Evolutionary conservation across 495 filamentous ascomycete genomes (phyloP), one percentile per base, ranked within the genome.

Genomic region (Aspergillus kassunensis): DNA sequence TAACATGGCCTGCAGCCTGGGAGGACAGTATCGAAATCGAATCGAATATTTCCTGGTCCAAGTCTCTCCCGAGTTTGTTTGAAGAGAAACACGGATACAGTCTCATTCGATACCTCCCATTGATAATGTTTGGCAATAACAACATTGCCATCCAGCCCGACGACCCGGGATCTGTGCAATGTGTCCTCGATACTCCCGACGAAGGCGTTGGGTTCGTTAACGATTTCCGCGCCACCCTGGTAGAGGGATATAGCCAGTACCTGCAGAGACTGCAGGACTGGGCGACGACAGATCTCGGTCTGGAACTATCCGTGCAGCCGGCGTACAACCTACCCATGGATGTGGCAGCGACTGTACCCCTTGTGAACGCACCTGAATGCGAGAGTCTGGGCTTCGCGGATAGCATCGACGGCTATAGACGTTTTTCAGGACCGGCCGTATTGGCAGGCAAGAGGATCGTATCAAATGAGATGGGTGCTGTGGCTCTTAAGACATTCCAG

Each of bases 11-110:
- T 49, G 15, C 4, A 73, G 71, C 59, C 3, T 80, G 78, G 78
- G 76, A 80, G 49, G 78, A 81, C 52, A 77, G 73, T 37, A 59
- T 75, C 23, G 75, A 78, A 44, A 69, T 74, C 30, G 57, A 48
- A 23, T 63, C 64, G 0, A 57, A 66, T 11, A 59, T 72, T 9
- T 74, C 64, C 29, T 80, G 76, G 76, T 75, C 74, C 0, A 66
- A 63, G 6, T 68, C 60, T 7, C 61, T 80, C 12, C 76, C 74
- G 1, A 34, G 65, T 3, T 47, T 72, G 11, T 75, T 75, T 39
- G 50, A 66, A 21, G 51, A 57, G 1, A 66, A 63, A 40, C 57
- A 69, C 15, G 64, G 66, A 7, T 72, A 73, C 23, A 49, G 54
- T 21, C 7, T 68, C 15, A 50, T 55, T 13, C 20, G 31, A 4